Evolutionary conservation across 352 stramenopile species (phyloP).

Genomic region (Phytopythium oedochilum): DNA sequence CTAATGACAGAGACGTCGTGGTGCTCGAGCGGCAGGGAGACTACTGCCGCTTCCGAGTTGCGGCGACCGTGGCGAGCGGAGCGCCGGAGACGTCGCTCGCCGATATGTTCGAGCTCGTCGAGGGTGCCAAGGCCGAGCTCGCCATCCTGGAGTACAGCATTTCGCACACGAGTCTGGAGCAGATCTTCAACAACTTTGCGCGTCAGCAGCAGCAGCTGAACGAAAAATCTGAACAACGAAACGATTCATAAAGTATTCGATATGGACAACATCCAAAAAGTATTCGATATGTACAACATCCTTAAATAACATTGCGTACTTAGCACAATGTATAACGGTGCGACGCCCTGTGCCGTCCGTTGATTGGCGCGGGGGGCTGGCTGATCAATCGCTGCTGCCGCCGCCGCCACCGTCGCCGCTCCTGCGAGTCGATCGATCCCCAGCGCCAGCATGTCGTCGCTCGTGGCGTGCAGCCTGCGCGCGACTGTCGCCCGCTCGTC

Average conservation of each 20-base stretch:
- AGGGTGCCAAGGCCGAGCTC: slow-evolving; percentile 40
- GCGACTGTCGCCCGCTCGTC: slow-evolving; percentile 11
- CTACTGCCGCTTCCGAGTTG: slow-evolving; percentile 60
- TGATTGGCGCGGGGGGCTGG: slow-evolving; percentile 1
- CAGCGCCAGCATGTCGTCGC: slow-evolving; percentile 4
- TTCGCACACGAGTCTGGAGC: slow-evolving; percentile 87
- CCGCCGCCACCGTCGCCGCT: not conserved
- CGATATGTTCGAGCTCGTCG: slow-evolving; percentile 70
- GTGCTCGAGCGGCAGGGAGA: slow-evolving; percentile 60
- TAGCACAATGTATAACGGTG: no score
- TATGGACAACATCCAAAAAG: no score
- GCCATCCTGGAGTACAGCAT: slow-evolving; percentile 85
- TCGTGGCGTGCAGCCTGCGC: slow-evolving; percentile 19
- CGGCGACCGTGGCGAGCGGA: not conserved
- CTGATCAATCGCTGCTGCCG: no score
- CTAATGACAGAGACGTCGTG: slow-evolving; percentile 6
- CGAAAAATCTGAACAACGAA: no score
- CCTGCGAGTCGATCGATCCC: not conserved
- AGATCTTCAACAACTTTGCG: slow-evolving; percentile 92
- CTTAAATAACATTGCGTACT: no score
- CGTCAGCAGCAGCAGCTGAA: slow-evolving; percentile 42
- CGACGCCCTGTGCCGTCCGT: not conserved
- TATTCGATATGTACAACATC: no score
- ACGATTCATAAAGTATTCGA: no score
- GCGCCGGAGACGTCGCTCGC: slow-evolving; percentile 27